Evolutionary conservation across 73 alveolate genomes (phyloP), one percentile per base, ranked within the genome.

Genomic region (Paramecium tetraurelia): DNA sequence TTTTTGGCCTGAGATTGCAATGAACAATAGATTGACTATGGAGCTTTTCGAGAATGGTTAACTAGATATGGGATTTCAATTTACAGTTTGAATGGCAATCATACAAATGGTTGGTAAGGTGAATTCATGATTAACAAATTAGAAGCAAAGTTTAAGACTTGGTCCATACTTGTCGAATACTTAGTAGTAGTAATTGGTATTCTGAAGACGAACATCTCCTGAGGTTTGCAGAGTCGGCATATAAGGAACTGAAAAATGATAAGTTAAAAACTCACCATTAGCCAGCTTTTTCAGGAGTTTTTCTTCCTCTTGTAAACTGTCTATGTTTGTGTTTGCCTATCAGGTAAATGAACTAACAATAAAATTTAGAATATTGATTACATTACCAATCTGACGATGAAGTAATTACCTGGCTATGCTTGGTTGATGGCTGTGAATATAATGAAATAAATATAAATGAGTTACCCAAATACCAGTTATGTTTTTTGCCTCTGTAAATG

Each of bases 1-100:
- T 89, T 89, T 83, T 89, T 22, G 94, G 94, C 31, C 71, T 89
- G 27, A 89, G 31, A 53, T 89, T 89, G n/a, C 94, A 44, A 89
- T 89, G 94, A 33, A 89, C 94, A n/a, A 89, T 89, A n/a, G 58
- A 77, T 70, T 89, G 46, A 20, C 14, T 36, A 83, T 89, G 94
- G 14, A 89, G 92, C 46, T 89, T 89, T 53, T 89, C 94, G 16
- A 89, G 48, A 21, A 83, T 31, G 44, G 71, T 69, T 22, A 89
- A 43, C 94, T 89, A 41, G 21, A 53, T 53, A 18, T 24, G 2
- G 7, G 9, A 41, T 9, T 44, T 20, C 2, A 5, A 20, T 24
- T 44, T 80, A 80, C 90, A 59, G 46, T 43, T 46, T 80, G 50
- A 8, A 80, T 80, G 2, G 90, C 90, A 41, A 80, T 40, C 48